Conservation (phyloP, 2,329 filamentous ascomycete genomes). For the Monilinia polystroma region DNA sequence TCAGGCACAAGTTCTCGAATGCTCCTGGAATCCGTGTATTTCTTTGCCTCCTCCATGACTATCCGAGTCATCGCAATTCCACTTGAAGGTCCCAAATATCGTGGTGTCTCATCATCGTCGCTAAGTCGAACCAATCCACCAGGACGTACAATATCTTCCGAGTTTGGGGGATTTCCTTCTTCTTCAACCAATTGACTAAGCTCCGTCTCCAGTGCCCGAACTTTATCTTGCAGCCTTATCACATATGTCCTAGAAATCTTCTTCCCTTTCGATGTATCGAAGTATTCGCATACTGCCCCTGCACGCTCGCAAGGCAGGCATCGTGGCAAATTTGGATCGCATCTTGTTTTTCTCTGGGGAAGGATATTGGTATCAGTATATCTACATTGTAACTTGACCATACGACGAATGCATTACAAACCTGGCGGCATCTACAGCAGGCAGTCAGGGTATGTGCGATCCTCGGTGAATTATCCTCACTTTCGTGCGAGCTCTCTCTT, state of each 20-base stretch:
- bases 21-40: slow-evolving; percentile 84
- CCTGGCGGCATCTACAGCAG: slow-evolving; percentile 77
- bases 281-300: slow-evolving; percentile 91
- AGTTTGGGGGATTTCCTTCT: slow-evolving; percentile 67
- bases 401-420: slow-evolving; percentile 44
- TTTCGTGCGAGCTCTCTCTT: slow-evolving; percentile 44
- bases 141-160: slow-evolving; percentile 82
- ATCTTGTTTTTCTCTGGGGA: slow-evolving; percentile 82
- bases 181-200: slow-evolving; percentile 76
- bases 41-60: slow-evolving; percentile 94
- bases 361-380: slow-evolving; percentile 25
- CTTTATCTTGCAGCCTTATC: slow-evolving; percentile 83
- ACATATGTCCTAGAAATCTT: slow-evolving; percentile 92
- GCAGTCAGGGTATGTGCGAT: slow-evolving; percentile 79
- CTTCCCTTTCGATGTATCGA: slow-evolving; percentile 80
- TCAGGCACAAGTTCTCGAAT: slow-evolving; percentile 91
- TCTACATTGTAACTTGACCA: slow-evolving; percentile 42
- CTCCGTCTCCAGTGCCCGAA: slow-evolving; percentile 78
- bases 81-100: slow-evolving; percentile 90
- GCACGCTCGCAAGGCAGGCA: slow-evolving; percentile 92
- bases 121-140: slow-evolving; percentile 82
- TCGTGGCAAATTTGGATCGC: slow-evolving; percentile 86
- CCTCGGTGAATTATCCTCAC: slow-evolving; percentile 55
- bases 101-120: slow-evolving; percentile 79
- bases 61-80: slow-evolving; percentile 93